Conservation (phyloP, 2,329 filamentous ascomycete species). For the Xylaria digitata region DNA sequence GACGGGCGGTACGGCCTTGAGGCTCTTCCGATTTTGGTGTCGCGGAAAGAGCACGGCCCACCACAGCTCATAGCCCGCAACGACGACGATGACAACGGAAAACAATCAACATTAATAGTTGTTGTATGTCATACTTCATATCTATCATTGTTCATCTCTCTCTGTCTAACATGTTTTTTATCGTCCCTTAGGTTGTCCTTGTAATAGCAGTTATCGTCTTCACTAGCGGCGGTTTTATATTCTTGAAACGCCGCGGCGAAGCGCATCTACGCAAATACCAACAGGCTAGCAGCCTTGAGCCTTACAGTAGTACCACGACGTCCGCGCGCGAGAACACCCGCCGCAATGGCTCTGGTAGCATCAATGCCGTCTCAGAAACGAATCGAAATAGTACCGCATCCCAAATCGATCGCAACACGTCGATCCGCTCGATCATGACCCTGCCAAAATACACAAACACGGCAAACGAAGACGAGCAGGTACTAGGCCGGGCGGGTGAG, state of each 20-base stretch:
- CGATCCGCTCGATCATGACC: constrained; percentile 93
- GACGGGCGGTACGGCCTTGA: constrained; percentile 16
- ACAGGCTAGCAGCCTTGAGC: constrained; percentile 28
- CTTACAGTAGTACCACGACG: constrained; percentile 25
- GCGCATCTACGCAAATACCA: constrained; percentile 20
- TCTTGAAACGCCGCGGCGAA: constrained; percentile 32
- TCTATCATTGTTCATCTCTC: background rate
- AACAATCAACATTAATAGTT: constrained; percentile 27
- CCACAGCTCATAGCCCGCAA: background rate
- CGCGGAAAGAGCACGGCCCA: constrained; percentile 13
- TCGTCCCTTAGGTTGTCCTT: constrained; percentile 39
- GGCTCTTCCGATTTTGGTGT: constrained; percentile 17
- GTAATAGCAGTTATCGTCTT: constrained; percentile 40
- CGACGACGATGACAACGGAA: background rate
- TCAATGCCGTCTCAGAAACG: constrained; percentile 45
- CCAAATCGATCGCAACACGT: constrained; percentile 81
- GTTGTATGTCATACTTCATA: constrained; percentile 29
- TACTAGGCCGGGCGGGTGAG: constrained; percentile 90
- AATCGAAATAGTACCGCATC: constrained; percentile 48
- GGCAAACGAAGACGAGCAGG: constrained; percentile 79
- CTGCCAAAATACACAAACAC: constrained; percentile 84
- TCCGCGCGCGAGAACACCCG: constrained; percentile 34
- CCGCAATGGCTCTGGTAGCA: constrained; percentile 24
- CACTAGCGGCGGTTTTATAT: constrained; percentile 33
- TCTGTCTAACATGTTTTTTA: constrained; percentile 20